These are phyloP conservation scores for Penicillium brevicompactum DNA, from an alignment of 2,329 filamentous ascomycete species.

Conservation along the genomic window DNA sequence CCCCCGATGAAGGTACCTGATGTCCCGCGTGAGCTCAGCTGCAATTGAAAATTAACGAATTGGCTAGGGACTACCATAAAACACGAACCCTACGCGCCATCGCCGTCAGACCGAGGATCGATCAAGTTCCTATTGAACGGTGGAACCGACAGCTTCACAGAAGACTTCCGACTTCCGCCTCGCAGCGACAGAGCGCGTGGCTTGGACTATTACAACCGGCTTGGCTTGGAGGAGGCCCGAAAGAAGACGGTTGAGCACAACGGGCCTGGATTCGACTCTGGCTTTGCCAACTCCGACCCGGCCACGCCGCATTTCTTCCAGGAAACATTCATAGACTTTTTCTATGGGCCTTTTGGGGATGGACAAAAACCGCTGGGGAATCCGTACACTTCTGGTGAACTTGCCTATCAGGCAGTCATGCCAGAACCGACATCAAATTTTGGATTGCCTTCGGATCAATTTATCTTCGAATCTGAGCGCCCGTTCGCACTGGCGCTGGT, in stretches of 20 bases:
- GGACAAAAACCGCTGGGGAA: constrained; percentile 26
- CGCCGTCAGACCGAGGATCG: constrained; percentile 45
- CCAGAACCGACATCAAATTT: constrained; percentile 22
- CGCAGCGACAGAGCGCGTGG: constrained; percentile 40
- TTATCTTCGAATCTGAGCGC: constrained; percentile 39
- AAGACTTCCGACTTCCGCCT: constrained; percentile 47
- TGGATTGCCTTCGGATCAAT: constrained; percentile 20
- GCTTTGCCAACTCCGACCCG: constrained; percentile 28
- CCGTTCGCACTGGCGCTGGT: constrained; percentile 43
- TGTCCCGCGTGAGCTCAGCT: neutral
- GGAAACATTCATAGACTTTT: constrained; percentile 41
- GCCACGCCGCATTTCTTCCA: constrained; percentile 34
- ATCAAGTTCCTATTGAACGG: constrained; percentile 51
- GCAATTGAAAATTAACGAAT: neutral
- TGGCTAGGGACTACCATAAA: constrained; percentile 22
- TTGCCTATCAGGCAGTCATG: constrained; percentile 19
- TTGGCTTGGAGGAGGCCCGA: constrained; percentile 25
- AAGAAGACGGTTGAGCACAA: constrained; percentile 6
- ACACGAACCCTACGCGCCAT: constrained; percentile 31
- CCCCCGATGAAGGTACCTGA: constrained; percentile 21
- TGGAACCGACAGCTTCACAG: constrained; percentile 50
- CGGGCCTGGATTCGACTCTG: constrained; percentile 19
- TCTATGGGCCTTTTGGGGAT: constrained; percentile 39
- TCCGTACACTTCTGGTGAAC: constrained; percentile 19
- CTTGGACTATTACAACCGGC: constrained; percentile 40